Evolutionary conservation across 805 yeast genomes (phyloP), one percentile per base, ranked within the genome.

Genomic region (Brettanomyces bruxellensis): DNA sequence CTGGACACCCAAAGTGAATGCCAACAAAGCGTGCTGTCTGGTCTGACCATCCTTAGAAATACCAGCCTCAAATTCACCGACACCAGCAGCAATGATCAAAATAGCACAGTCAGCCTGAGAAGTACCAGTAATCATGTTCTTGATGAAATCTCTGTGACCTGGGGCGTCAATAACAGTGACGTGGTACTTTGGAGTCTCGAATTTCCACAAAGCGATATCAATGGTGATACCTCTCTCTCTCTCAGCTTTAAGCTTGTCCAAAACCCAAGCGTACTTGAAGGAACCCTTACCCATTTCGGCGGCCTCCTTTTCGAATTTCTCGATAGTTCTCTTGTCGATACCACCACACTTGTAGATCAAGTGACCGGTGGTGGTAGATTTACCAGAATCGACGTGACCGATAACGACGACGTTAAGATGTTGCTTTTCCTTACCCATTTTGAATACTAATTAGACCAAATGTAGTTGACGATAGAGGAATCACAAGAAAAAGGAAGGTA

Each of bases 361-460:
- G 84, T 90, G 97, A 77, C 97, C 97, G 73, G 98, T 90, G 76
- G 97, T 91, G 71, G 98, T 90, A 58, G 97, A 91, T 80, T 86
- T 86, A 78, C 91, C 91, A 67, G 97, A 90, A 79, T 91, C 98
- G 97, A 93, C 98, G 95, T 91, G 98, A 78, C 98, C 99, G 76
- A 91, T 91, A 72, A 93, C 98, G 76, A 93, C 99, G 79, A 91
- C 95, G 96, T 91, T 91, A 81, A 91, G 86, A 86, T 91, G 98
- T 76, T 79, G 68, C 85, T 91, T 90, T 69, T 82, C 96, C 77
- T 88, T 88, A 83, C 96, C 96, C 34, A 36, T 40, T 40, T 40
- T 40, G 42, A 40, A 25, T 25, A n/a, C 28, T 40, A 41, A 22
- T 41, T n/a, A 40, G 13, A 22, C 38, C 38, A 41, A 32, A 14